These are phyloP conservation scores for Diplodia intermedia DNA, from an alignment of 2,329 filamentous ascomycete genomes.

Conservation along the genomic window DNA sequence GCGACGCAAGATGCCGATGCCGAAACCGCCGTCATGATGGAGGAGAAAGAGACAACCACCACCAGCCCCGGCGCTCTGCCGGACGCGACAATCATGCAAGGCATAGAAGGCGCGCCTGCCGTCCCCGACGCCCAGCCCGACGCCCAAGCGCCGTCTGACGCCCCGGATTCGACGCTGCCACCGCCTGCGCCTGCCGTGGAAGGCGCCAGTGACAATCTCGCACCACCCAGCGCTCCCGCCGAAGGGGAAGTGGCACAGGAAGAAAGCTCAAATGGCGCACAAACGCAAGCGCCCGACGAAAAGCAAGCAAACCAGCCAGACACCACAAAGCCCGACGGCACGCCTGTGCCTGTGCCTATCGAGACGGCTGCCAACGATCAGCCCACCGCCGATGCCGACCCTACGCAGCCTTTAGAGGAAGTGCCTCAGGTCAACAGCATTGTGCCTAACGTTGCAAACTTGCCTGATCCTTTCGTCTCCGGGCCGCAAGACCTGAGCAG, in stretches of 20 bases:
- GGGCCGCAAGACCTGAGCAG: conserved; percentile 9
- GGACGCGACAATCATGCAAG: conserved; percentile 24
- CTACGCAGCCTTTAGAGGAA: neutral
- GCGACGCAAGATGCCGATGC: conserved; percentile 34
- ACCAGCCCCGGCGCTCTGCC: conserved; percentile 7
- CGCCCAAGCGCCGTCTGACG: neutral
- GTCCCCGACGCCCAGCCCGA: neutral
- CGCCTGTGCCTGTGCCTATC: conserved; percentile 6
- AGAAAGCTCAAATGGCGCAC: conserved; percentile 19
- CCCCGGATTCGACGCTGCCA: conserved; percentile 8
- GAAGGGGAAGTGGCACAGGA: conserved; percentile 20
- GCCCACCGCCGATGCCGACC: conserved; percentile 2
- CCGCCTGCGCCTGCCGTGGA: conserved; percentile 23
- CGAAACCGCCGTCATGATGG: conserved; percentile 33
- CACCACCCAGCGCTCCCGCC: conserved; percentile 2
- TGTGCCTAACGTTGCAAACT: neutral
- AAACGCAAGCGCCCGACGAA: conserved; percentile 24
- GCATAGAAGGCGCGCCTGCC: neutral
- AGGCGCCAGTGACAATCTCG: conserved; percentile 9
- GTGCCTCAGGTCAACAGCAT: neutral
- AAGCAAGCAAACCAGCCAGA: conserved; percentile 21
- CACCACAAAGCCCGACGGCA: conserved; percentile 4
- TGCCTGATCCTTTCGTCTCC: conserved; percentile 15
- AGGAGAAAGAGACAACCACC: conserved; percentile 30
- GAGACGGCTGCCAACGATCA: conserved; percentile 9